Base-by-base conservation (phyloP, 1,139 yeast genomes). In the Yamadazyma songkhlaensis region DNA sequence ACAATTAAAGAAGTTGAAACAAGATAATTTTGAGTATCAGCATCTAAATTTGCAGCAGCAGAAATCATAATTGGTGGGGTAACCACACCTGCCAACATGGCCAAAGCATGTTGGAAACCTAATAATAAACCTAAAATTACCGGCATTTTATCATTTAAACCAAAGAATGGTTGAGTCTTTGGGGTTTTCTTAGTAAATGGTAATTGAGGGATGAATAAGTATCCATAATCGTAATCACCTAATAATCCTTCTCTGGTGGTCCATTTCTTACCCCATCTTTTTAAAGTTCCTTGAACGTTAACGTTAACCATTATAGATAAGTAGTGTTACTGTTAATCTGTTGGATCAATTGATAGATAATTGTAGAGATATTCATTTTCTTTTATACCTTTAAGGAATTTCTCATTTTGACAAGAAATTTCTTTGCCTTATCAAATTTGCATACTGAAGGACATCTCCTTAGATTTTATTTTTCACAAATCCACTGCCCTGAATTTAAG, bases 11-110 rank as follows among this genome's bases (percentile, higher is more conserved):
- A 77, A 3, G 81, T 79, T 26, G 89, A 79, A 15, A 88, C 92
- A 46, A 88, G 63, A 60, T 86, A 87, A 52, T 84, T 82, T 32
- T 77, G 72, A 14, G 65, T 45, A 3, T 59, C 70, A 9, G 65
- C 47, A 24, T 59, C 60, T 39, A 87, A 67, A 57, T 83, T 71
- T 12, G 89, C 88, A 17, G 74, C 61, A 8, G 65, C 51, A 1
- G 87, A 65, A 34, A 84, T 82, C 49, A 85, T 67, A 38, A 86
- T 62, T 3, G 95, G 90, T 3, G 95, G 95, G n/a, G 92, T 70
- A 31, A 84, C 82, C 34, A 87, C 76, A 54, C 96, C 96, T 8
- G 95, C 96, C 62, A 88, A 63, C 95, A 87, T 85, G 27, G 96
- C 81, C 47, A 88, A 62, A 1, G 94, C 67, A 57, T 88, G 96